phyloP scores from a whole-genome alignment of 192 early-diverging fungal genomes.

The Backusella macrospora region DNA sequence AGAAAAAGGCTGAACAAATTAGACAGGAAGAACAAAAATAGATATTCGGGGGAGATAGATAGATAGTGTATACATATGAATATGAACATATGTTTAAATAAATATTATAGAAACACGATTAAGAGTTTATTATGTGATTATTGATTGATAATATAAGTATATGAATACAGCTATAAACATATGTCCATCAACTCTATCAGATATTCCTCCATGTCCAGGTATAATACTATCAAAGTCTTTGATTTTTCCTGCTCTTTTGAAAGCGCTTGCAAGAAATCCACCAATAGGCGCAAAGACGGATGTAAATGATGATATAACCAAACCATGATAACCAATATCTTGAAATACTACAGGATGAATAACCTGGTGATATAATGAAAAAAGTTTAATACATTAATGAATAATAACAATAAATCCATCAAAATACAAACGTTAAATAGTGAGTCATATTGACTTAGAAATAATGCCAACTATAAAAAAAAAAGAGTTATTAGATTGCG shows the following conservation, averaged over 20 bases:
- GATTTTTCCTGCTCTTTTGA: constrained; percentile 94
- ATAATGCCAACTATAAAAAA: background rate
- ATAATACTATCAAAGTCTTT: constrained; percentile 97
- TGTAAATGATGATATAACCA: constrained; percentile 87
- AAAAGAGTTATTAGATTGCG: background rate
- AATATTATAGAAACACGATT: constrained; percentile 1
- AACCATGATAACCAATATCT: constrained; percentile 73
- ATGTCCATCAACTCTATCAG: constrained; percentile 97
- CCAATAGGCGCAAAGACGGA: constrained; percentile 95
- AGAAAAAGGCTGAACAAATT: constrained; percentile 9
- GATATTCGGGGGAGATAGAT: background rate
- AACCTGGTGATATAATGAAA: background rate
- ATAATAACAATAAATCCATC: background rate
- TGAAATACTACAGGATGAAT: background rate
- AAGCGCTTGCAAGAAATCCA: constrained; percentile 93
- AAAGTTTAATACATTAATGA: background rate
- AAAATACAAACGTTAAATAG: background rate
- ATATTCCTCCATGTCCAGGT: constrained; percentile 96
- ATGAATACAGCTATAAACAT: constrained; percentile 94
- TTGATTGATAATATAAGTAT: constrained; percentile 72
- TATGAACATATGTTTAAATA: background rate
- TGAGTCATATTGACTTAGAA: background rate
- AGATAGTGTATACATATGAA: background rate
- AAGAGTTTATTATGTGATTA: background rate
- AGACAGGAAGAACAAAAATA: background rate